Evolutionary conservation across 495 filamentous ascomycete species (phyloP).

Genomic region (Penicillium parvum): DNA sequence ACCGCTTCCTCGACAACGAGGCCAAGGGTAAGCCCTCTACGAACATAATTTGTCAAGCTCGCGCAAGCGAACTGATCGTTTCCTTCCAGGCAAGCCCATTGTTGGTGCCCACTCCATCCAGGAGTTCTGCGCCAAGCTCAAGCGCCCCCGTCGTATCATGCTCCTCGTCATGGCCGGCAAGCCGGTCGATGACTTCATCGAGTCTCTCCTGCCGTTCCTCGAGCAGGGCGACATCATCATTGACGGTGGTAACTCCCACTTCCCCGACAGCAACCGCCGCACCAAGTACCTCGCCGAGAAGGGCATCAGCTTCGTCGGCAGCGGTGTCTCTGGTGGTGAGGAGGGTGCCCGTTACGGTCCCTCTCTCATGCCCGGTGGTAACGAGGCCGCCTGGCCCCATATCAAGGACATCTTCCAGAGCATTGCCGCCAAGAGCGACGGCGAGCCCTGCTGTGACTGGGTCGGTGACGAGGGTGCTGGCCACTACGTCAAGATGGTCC

Average conservation of each 20-base stretch:
- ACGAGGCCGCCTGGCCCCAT: constrained; percentile 95
- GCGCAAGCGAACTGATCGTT: not conserved
- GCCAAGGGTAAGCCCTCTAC: constrained; percentile 63
- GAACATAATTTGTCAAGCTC: not conserved
- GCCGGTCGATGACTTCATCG: constrained; percentile 97
- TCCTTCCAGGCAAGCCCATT: constrained; percentile 70
- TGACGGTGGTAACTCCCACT: constrained; percentile 98
- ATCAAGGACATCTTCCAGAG: constrained; percentile 99
- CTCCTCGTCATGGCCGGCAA: constrained; percentile 96
- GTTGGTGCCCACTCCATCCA: constrained; percentile 89
- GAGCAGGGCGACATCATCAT: constrained; percentile 98
- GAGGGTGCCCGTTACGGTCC: constrained; percentile 97
- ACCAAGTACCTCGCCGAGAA: constrained; percentile 78
- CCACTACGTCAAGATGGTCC: constrained; percentile 99
- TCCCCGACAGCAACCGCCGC: constrained; percentile 96
- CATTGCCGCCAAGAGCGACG: constrained; percentile 94
- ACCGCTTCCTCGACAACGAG: constrained; percentile 89
- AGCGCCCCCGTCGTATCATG: constrained; percentile 95
- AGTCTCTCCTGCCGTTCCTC: constrained; percentile 82
- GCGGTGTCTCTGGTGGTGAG: constrained; percentile 97
- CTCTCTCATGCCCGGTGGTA: constrained; percentile 96
- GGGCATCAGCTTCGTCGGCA: constrained; percentile 93
- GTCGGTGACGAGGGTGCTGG: constrained; percentile 98
- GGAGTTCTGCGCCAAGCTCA: constrained; percentile 93
- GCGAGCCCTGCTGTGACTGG: constrained; percentile 98